Percentiles rank a stretch among this genome's conserved stretches.
These are phyloP conservation scores for Yamadazyma sp. DNA, from an alignment of 805 yeast genomes.

Conservation along the genomic window DNA sequence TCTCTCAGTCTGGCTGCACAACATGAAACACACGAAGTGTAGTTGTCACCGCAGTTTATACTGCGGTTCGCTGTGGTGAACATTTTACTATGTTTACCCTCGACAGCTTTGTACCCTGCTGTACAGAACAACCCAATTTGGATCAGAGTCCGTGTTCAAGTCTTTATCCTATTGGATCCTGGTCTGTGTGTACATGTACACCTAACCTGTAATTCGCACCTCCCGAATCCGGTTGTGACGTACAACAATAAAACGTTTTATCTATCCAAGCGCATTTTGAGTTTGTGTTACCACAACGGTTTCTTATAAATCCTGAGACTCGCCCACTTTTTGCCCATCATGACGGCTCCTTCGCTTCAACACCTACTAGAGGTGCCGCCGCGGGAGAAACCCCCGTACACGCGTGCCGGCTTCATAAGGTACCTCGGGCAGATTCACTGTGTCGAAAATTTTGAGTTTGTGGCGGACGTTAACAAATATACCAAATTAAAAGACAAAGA, in stretches of 20 bases:
- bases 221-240: no score
- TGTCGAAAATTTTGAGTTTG: constrained; percentile 37
- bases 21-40: no score
- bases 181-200: no score
- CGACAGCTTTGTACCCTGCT: no score
- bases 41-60: no score
- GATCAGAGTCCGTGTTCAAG: no score
- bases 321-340: constrained; percentile 4
- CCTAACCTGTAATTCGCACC: constrained; percentile 1
- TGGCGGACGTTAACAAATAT: constrained; percentile 18
- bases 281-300: constrained; percentile 7
- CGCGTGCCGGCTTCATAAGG: constrained; percentile 21
- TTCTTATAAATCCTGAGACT: constrained; percentile 4
- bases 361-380: constrained; percentile 9
- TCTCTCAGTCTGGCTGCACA: no score
- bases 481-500: constrained; percentile 12
- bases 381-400: constrained; percentile 9
- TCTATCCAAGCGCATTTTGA: no score
- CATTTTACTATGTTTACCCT: no score
- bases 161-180: no score
- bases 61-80: no score
- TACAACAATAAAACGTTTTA: constrained; percentile 1
- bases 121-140: no score
- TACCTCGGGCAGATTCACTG: constrained; percentile 33
- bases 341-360: constrained; percentile 17